These are phyloP conservation scores for Paramyrothecium sp. DNA, from an alignment of 2,329 filamentous ascomycete species.

Conservation along the genomic window DNA sequence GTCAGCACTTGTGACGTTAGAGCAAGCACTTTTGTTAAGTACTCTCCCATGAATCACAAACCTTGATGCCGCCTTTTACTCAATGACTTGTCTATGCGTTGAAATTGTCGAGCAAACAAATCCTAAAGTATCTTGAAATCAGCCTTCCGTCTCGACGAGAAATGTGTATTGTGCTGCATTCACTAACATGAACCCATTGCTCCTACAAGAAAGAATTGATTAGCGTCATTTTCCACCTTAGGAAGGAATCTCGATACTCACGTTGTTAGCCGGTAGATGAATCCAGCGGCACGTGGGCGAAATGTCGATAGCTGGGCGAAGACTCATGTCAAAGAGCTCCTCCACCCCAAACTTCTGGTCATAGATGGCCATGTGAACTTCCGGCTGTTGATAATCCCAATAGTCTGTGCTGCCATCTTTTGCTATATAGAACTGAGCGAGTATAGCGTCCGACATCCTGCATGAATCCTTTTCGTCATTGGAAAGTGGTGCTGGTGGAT, in stretches of 20 bases:
- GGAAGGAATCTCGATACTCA: not conserved
- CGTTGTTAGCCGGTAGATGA: not conserved
- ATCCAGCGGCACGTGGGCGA: not conserved
- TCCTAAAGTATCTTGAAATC: not conserved
- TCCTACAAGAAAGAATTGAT: not conserved
- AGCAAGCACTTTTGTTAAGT: no score
- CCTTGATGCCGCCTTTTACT: not conserved
- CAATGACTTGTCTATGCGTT: not conserved
- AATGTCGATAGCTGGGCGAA: not conserved
- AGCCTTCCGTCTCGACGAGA: not conserved
- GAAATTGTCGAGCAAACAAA: not conserved
- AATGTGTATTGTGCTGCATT: not conserved
- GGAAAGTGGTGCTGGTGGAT: not conserved
- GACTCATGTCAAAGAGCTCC: not conserved
- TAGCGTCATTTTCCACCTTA: not conserved
- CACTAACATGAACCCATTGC: not conserved
- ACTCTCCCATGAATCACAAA: not conserved
- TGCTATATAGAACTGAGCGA: not conserved
- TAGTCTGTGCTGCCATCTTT: not conserved
- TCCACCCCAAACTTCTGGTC: not conserved
- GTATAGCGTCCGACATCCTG: not conserved
- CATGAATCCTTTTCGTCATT: not conserved
- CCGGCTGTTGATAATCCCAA: not conserved
- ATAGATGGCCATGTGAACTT: not conserved
- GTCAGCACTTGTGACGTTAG: no score